Base-by-base conservation (phyloP, 78 protist genomes). In the Pigoraptor vietnamica region DNA sequence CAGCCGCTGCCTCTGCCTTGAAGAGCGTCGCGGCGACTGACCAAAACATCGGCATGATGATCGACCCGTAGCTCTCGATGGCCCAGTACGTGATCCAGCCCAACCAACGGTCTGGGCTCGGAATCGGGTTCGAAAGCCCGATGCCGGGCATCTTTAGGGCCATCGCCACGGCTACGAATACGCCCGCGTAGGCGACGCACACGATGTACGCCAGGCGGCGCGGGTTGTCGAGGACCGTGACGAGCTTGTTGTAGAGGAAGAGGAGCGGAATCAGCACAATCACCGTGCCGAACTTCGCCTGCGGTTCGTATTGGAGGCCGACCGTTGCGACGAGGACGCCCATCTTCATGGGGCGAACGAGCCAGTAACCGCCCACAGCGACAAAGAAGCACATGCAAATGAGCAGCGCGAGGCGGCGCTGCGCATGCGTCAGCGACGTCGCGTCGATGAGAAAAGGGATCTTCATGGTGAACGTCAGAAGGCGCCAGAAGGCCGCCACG, bases 41-140 rank as follows among this genome's bases (percentile, higher is more conserved):
- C 93, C 93, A 92, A 21, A 92, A 37, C 86, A 92, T 37, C 2
- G 93, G 86, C 37, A 92, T 88, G 37, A 40, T 2, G 39, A 92
- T 24, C 24, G 91, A 87, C 37, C 91, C 93, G 32, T 36, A 91
- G 29, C 82, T 83, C 92, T 91, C 92, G n/a, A 91, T 91, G 39
- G 48, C 48, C 89, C 92, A 91, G 92, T 91, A 91, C n/a, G 55
- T 39, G 21, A 83, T 81, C 92, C 92, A 91, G 37, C 92, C 92
- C 23, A 90, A 2, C 79, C 10, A 33, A 19, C 48, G 25, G 37
- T 24, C 23, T 2, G 92, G 88, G 23, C 21, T 86, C 2, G 92
- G 23, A 37, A 32, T 1, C 33, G 37, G 32, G 29, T 40, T 29
- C 37, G 0, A 0, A 14, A 88, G 67, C 21, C 90, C 90, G 82